phyloP scores from a whole-genome alignment of 805 yeast species.

The Hanseniaspora lachancei region DNA sequence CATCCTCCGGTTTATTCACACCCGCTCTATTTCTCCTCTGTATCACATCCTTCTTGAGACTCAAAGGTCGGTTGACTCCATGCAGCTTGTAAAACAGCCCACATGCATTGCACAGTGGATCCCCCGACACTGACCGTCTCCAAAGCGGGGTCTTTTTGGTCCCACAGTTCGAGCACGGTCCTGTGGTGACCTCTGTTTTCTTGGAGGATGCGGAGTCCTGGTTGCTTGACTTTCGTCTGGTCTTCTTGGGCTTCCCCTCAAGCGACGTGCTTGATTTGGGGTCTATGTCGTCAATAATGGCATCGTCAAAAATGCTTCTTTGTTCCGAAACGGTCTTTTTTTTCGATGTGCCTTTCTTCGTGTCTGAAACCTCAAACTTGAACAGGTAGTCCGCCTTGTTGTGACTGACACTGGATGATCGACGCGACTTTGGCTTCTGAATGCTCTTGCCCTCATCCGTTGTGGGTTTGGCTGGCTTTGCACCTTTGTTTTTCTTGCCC shows the following conservation, averaged over 20 bases:
- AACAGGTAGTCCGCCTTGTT: neutral
- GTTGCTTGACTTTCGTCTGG: neutral
- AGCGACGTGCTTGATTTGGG: no score
- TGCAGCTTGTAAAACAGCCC: conserved; percentile 82
- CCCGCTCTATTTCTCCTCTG: conserved; percentile 64
- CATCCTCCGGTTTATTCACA: neutral
- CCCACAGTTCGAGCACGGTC: conserved; percentile 67
- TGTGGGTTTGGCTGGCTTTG: neutral
- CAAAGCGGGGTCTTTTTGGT: conserved; percentile 86
- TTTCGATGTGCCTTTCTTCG: neutral
- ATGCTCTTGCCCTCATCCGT: neutral
- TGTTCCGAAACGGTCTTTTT: neutral
- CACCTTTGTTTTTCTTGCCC: neutral
- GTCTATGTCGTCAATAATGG: neutral
- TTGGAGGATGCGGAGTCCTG: neutral
- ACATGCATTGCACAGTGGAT: conserved; percentile 89
- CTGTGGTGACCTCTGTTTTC: conserved; percentile 2
- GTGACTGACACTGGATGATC: conserved; percentile 6
- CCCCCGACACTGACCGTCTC: conserved; percentile 83
- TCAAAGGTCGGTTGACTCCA: conserved; percentile 82
- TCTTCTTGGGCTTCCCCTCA: neutral
- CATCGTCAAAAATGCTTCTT: neutral
- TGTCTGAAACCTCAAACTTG: neutral
- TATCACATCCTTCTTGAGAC: conserved; percentile 81
- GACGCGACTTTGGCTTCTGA: conserved; percentile 10